These are phyloP conservation scores for Arthrobotrys musiformis DNA, from an alignment of 2,329 filamentous ascomycete species.

Conservation along the genomic window DNA sequence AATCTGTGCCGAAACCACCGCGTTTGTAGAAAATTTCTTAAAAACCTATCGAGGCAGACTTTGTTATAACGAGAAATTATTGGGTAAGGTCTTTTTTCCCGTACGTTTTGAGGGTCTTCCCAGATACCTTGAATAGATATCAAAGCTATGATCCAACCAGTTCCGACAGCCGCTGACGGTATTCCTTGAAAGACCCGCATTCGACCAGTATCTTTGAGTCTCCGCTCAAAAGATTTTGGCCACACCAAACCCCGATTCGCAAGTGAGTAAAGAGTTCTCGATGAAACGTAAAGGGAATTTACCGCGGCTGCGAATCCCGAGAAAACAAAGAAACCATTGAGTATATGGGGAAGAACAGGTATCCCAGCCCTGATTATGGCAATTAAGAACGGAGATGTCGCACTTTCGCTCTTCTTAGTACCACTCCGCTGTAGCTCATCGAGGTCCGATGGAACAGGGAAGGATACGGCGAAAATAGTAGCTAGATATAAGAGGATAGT, in stretches of 20 bases:
- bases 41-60: background rate
- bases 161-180: constrained; percentile 62
- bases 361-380: constrained; percentile 63
- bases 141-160: constrained; percentile 62
- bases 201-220: constrained; percentile 57
- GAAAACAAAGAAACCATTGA: constrained; percentile 65
- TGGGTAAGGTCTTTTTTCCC: no score
- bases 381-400: constrained; percentile 61
- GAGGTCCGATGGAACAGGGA: constrained; percentile 61
- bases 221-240: constrained; percentile 60
- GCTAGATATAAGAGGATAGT: constrained; percentile 61
- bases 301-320: constrained; percentile 63
- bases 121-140: constrained; percentile 59
- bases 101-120: background rate
- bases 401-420: constrained; percentile 60
- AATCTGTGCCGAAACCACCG: background rate
- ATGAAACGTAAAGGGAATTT: constrained; percentile 64
- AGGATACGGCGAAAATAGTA: constrained; percentile 56
- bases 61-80: background rate
- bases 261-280: constrained; percentile 64
- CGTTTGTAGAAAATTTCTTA: background rate
- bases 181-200: constrained; percentile 62
- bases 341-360: constrained; percentile 62
- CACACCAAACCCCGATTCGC: constrained; percentile 63
- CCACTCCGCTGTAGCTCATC: no score